phyloP scores from a whole-genome alignment of 2,329 filamentous ascomycete species.

The Colletotrichum siamense region DNA sequence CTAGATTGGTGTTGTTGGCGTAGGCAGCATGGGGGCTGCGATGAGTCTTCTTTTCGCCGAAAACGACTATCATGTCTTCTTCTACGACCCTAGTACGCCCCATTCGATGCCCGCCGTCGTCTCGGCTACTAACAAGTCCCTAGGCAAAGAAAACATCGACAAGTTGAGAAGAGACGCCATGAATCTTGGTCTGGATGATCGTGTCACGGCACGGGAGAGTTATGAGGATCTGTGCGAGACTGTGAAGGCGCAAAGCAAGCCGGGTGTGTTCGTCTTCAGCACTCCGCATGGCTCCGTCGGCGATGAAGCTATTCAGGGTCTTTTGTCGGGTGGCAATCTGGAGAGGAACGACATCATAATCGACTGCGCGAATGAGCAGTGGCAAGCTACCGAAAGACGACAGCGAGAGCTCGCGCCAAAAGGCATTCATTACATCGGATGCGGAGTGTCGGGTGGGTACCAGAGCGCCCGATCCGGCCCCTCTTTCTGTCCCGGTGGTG shows the following conservation, averaged over 20 bases:
- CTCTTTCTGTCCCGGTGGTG: slow-evolving; percentile 70
- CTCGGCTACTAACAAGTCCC: neutral
- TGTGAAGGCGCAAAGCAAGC: neutral
- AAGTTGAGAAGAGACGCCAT: slow-evolving; percentile 38
- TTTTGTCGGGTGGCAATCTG: slow-evolving; percentile 35
- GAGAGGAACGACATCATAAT: slow-evolving; percentile 69
- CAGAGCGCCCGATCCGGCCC: slow-evolving; percentile 70
- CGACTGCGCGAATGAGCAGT: slow-evolving; percentile 73
- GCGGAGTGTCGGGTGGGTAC: slow-evolving; percentile 73
- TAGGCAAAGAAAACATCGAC: slow-evolving; percentile 48
- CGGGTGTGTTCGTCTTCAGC: neutral
- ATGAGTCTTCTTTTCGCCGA: slow-evolving; percentile 66
- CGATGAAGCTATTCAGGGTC: neutral
- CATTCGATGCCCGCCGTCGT: neutral
- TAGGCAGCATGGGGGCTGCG: slow-evolving; percentile 64
- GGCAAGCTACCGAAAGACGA: slow-evolving; percentile 66
- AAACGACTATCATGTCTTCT: slow-evolving; percentile 56
- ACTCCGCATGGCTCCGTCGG: neutral
- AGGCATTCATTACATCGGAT: slow-evolving; percentile 70
- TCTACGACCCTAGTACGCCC: slow-evolving; percentile 52
- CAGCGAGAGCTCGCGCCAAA: slow-evolving; percentile 61
- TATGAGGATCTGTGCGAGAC: slow-evolving; percentile 34
- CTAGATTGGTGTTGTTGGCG: slow-evolving; percentile 62
- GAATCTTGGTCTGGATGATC: slow-evolving; percentile 31
- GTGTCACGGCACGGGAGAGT: slow-evolving; percentile 32